These are phyloP conservation scores for Holtermannia corniformis DNA, from an alignment of 768 basidiomycete genomes.

Conservation along the genomic window DNA sequence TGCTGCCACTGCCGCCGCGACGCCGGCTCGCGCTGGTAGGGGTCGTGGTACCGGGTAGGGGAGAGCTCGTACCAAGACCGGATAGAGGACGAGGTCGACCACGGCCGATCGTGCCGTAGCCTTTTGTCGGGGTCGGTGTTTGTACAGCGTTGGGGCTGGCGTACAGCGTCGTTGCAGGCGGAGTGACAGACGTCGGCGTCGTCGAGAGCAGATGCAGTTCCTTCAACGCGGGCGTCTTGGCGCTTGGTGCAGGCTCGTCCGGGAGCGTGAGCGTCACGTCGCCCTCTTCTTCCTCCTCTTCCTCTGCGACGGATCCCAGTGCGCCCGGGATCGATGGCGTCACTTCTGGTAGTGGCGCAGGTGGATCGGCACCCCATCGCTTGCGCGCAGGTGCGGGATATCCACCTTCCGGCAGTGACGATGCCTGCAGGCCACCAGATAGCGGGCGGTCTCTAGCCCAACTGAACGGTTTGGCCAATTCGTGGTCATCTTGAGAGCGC, in stretches of 20 bases:
- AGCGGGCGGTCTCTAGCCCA: too few relatives aligned
- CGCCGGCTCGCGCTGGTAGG: slow-evolving; percentile 13
- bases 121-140: slow-evolving; percentile 16
- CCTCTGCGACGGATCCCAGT: slow-evolving; percentile 26
- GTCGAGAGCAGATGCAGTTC: slow-evolving; percentile 17
- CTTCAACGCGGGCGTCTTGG: slow-evolving; percentile 2
- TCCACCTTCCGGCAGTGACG: too few relatives aligned
- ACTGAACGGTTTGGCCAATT: too few relatives aligned
- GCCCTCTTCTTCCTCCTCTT: slow-evolving; percentile 33
- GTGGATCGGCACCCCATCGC: too few relatives aligned
- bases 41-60: slow-evolving; percentile 7
- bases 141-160: not conserved
- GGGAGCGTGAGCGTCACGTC: slow-evolving; percentile 7
- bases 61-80: slow-evolving; percentile 5
- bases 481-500: too few relatives aligned
- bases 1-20: not conserved
- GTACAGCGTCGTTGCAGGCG: not conserved
- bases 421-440: too few relatives aligned
- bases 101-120: slow-evolving; percentile 28
- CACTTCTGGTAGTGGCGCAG: too few relatives aligned
- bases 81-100: slow-evolving; percentile 29
- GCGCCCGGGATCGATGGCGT: slow-evolving; percentile 7
- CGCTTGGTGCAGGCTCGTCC: slow-evolving; percentile 2
- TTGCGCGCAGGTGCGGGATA: too few relatives aligned
- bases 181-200: slow-evolving; percentile 9